A percentile compares a stretch with the other conserved stretches of the same genome.
phyloP scores from a whole-genome alignment of 495 filamentous ascomycete genomes.

The Jackrogersella minutella region DNA sequence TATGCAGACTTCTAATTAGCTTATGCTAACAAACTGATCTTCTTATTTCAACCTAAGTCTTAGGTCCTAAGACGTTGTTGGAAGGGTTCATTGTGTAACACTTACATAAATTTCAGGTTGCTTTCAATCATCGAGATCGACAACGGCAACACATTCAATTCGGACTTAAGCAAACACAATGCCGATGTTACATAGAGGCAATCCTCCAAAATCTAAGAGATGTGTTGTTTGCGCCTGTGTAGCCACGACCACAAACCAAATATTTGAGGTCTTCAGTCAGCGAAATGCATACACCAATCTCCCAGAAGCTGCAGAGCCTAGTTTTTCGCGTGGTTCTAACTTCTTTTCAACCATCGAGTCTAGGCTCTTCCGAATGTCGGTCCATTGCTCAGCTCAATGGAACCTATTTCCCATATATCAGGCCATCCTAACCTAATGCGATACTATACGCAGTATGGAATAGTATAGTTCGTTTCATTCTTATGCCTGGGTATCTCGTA shows the following conservation, averaged over 20 bases:
- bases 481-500: constrained; percentile 22
- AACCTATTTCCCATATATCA: background rate
- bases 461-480: background rate
- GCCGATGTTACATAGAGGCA: background rate
- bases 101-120: background rate
- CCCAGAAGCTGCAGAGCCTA: background rate
- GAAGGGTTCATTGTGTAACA: background rate
- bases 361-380: background rate
- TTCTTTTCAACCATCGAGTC: background rate
- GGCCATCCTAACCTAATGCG: background rate
- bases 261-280: background rate
- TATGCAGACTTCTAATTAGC: too few relatives aligned
- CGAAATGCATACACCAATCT: constrained; percentile 9
- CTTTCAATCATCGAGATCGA: constrained; percentile 1
- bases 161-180: background rate
- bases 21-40: too few relatives aligned
- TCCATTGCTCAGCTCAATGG: background rate
- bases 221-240: background rate
- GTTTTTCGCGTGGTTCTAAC: background rate
- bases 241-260: background rate
- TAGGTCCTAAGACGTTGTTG: background rate
- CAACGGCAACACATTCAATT: too few relatives aligned
- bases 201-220: too few relatives aligned
- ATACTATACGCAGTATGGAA: constrained; percentile 16
- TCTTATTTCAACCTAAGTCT: background rate